These are phyloP conservation scores for Noccaea caerulescens DNA, from an alignment of 345 rosid species.

Conservation along the genomic window DNA sequence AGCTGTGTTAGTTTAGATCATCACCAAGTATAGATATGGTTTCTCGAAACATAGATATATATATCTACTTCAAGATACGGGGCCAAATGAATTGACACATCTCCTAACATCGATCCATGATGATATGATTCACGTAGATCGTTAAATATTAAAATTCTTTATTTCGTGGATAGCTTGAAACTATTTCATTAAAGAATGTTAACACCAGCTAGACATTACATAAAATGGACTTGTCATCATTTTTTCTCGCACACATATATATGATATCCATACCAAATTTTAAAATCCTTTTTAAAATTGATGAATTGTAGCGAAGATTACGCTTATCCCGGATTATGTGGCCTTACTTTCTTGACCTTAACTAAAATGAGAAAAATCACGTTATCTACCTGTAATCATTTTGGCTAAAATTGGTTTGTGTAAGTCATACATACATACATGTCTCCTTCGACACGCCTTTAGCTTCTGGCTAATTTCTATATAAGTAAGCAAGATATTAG, in stretches of 20 bases:
- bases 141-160: not conserved
- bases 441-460: not conserved
- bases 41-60: no score
- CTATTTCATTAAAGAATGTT: no score
- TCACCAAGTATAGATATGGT: no score
- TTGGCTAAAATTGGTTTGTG: not conserved
- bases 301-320: not conserved
- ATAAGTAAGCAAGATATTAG: not conserved
- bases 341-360: not conserved
- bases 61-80: no score
- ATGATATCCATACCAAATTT: no score
- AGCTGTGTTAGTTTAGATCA: not conserved
- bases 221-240: no score
- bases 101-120: not conserved
- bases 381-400: not conserved
- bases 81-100: not conserved
- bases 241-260: no score
- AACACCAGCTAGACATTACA: no score
- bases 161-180: not conserved
- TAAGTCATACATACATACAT: not conserved
- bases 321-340: not conserved
- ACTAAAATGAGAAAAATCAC: not conserved
- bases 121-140: not conserved
- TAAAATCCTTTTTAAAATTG: no score
- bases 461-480: conserved; percentile 6